Base-by-base conservation (phyloP, 768 basidiomycete species). In the Tylopilus felleus region DNA sequence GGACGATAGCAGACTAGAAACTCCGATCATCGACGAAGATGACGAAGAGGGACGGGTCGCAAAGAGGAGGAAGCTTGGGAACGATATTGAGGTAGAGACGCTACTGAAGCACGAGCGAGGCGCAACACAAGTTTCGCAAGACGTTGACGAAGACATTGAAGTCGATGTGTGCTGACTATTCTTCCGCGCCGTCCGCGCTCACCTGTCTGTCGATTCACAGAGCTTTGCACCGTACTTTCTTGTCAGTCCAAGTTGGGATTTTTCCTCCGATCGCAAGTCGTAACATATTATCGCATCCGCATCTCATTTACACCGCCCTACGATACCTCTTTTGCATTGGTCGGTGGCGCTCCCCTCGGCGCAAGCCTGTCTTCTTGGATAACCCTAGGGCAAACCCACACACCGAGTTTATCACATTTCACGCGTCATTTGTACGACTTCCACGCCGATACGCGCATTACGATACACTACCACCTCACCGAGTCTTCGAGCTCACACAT, bases 21-120 rank as follows among this genome's bases (percentile, higher is more conserved):
- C 17, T 77, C 80, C 84, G n/a, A 79, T 84, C 31, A 73, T 87
- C 35, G 74, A 87, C n/a, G 85, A 86, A 50, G 79, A 79, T 23
- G 57, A 60, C 31, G 77, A 80, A 36, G 77, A 81, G 42, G 77
- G 74, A 33, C 83, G 84, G 41, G 76, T 71, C 27, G 65, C 72
- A 49, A 89, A 87, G 71, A 80, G 79, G 58, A 77, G 86, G 62
- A 67, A 68, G 51, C 57, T 77, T 36, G 68, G 60, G 23, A 59
- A 51, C 28, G 41, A 53, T 21, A 40, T 14, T 36, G 51, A 49
- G 19, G 21, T 36, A 21, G 27, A 25, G 51, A 39, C 40, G 21
- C 38, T 41, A 23, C 29, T 27, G 47, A 53, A 46, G 31, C 35
- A 36, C 28, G 57, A 51, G n/a, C 27, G 35, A 40, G 52, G 33